Evolutionary conservation across 169 alveolate genomes (phyloP).

Genomic region (Blepharisma undulans): DNA sequence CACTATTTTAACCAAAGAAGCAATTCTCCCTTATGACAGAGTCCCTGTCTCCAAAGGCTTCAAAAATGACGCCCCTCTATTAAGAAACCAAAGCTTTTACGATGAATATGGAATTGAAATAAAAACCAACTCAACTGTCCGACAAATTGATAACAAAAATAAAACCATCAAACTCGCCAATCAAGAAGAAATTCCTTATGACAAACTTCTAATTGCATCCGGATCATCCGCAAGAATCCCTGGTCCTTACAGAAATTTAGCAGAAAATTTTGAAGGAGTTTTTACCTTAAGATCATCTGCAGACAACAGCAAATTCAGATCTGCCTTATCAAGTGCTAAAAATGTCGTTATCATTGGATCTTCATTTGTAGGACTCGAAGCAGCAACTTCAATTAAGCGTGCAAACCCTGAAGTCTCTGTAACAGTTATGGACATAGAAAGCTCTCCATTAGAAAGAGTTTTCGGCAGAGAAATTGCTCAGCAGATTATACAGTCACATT

Average conservation of each 20-base stretch:
- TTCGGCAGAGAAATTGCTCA: conserved; percentile 18
- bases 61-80: not conserved
- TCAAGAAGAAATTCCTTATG: conserved; percentile 18
- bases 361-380: conserved; percentile 38
- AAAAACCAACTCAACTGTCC: not conserved
- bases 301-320: not conserved
- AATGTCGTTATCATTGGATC: conserved; percentile 30
- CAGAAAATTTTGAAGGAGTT: not conserved
- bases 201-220: conserved; percentile 17
- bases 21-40: conserved; percentile 20
- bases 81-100: conserved; percentile 3
- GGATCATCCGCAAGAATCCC: conserved; percentile 25
- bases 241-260: not conserved
- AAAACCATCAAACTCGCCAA: not conserved
- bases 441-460: conserved; percentile 15
- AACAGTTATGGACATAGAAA: conserved; percentile 23
- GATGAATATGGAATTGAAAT: conserved; percentile 37
- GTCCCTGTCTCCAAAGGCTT: not conserved
- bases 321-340: not conserved
- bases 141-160: not conserved
- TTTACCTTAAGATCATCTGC: conserved; percentile 33
- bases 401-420: not conserved
- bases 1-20: not conserved
- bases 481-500: not conserved
- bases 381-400: conserved; percentile 10